Conservation (phyloP, 73 alveolate genomes). For the Blepharisma stoltei region DNA sequence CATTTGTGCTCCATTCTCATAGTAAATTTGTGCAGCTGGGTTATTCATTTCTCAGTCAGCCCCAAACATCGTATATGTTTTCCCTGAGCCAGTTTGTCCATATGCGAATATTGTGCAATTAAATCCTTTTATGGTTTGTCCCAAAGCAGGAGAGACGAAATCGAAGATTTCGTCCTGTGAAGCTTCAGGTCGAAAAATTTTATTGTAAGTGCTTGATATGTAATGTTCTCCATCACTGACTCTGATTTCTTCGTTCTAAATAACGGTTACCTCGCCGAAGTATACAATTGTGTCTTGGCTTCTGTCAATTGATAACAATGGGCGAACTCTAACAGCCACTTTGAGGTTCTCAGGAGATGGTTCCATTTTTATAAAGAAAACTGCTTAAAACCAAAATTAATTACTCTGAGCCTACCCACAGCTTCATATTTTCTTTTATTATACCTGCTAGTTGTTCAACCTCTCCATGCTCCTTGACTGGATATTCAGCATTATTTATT, state of each 20-base stretch:
- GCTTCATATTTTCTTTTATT: no score
- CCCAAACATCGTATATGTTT: conserved; percentile 53
- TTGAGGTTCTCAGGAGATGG: conserved; percentile 18
- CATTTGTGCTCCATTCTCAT: background rate
- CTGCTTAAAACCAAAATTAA: no score
- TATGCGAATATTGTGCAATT: conserved; percentile 56
- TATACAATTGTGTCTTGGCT: conserved; percentile 36
- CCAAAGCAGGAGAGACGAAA: conserved; percentile 29
- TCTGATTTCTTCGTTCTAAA: conserved; percentile 46
- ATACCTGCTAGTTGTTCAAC: no score
- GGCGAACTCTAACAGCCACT: conserved; percentile 74
- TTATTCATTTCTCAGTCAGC: conserved; percentile 29
- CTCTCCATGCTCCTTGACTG: no score
- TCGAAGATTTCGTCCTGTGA: conserved; percentile 48
- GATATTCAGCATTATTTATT: no score
- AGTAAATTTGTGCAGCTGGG: background rate
- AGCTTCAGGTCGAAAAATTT: conserved; percentile 46
- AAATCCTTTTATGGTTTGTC: conserved; percentile 37
- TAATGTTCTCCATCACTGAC: conserved; percentile 31
- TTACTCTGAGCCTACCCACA: no score
- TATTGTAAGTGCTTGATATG: conserved; percentile 33
- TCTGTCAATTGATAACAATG: conserved; percentile 49
- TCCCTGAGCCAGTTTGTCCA: conserved; percentile 62
- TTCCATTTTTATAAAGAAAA: conserved; percentile 3
- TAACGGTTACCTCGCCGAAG: conserved; percentile 47